Evolutionary conservation across 371 early-diverging fungal species (phyloP).

Genomic region (Phascolomyces articulosus): DNA sequence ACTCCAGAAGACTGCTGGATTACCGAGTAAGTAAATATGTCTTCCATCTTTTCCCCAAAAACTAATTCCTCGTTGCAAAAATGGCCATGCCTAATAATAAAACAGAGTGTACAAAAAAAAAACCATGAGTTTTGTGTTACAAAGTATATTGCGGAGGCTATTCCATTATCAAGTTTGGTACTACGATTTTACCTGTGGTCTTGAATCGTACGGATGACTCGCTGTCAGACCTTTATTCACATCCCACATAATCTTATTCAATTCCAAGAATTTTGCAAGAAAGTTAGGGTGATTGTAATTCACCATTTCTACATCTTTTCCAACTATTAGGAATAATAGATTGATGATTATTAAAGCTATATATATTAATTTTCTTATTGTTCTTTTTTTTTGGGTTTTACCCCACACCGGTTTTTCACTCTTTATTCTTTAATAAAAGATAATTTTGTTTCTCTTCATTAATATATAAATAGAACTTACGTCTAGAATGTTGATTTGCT

Average conservation of each 20-base stretch:
- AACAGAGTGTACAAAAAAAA: too few species aligned
- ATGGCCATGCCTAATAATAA: constrained; percentile 67
- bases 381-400: not conserved
- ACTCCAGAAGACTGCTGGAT: constrained; percentile 94
- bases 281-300: constrained; percentile 68
- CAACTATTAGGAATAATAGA: constrained; percentile 11
- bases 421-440: too few species aligned
- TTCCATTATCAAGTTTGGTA: constrained; percentile 20
- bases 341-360: not conserved
- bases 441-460: too few species aligned
- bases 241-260: constrained; percentile 87
- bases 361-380: not conserved
- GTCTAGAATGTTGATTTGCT: constrained; percentile 43
- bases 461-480: too few species aligned
- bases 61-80: constrained; percentile 88
- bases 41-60: constrained; percentile 86
- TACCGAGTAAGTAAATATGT: constrained; percentile 96
- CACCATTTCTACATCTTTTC: constrained; percentile 48
- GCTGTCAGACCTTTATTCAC: constrained; percentile 88
- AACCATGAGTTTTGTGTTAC: constrained; percentile 4
- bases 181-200: constrained; percentile 56
- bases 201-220: constrained; percentile 92
- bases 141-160: not conserved
- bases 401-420: too few species aligned
- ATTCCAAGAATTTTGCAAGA: constrained; percentile 82